Base-by-base conservation (phyloP, 1,284 basidiomycete species). In the Abortiporus biennis region DNA sequence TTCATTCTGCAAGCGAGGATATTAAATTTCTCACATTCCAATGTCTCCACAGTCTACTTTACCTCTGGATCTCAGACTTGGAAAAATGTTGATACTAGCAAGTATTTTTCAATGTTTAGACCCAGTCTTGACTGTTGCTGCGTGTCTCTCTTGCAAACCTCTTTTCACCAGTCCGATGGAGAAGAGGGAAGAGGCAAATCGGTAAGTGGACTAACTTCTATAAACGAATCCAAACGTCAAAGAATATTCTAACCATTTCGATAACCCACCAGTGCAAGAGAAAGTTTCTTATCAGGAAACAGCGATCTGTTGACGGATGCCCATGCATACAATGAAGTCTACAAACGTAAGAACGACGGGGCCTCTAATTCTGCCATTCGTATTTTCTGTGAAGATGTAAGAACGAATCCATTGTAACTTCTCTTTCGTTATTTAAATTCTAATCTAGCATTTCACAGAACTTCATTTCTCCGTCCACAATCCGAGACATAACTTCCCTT, bases 1-100 rank as follows among this genome's bases (percentile, higher is more conserved):
- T 27, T 32, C 12, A 35, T 32, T 11, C 33, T 20, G 22, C n/a
- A n/a, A 8, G n/a, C 27, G 27, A 29, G n/a, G 27, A 36, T 4
- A 4, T 23, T 27, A 36, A n/a, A 11, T 19, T 38, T 37, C 42
- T 43, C 41, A 52, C 31, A 2, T n/a, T n/a, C n/a, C n/a, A 12
- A 2, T 2, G 38, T 38, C 15, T 42, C 9, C n/a, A 3, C 47
- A 91, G 86, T 74, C 87, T 3, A 75, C 83, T 62, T 72, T 97
- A 22, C 93, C 93, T 1, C 69, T 96, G 20, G 93, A 97, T 63
- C 66, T 96, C n/a, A 76, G 91, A 36, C 71, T 97, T 16, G 90
- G 80, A 27, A 97, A 97, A 85, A 92, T 93, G 86, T 74, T 94
- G n/a, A 75, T 92, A 5, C 68, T 94, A 0, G 89, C 76, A 0